These are phyloP conservation scores for Comarum palustre DNA, from an alignment of 306 rosid species.

Conservation along the genomic window DNA sequence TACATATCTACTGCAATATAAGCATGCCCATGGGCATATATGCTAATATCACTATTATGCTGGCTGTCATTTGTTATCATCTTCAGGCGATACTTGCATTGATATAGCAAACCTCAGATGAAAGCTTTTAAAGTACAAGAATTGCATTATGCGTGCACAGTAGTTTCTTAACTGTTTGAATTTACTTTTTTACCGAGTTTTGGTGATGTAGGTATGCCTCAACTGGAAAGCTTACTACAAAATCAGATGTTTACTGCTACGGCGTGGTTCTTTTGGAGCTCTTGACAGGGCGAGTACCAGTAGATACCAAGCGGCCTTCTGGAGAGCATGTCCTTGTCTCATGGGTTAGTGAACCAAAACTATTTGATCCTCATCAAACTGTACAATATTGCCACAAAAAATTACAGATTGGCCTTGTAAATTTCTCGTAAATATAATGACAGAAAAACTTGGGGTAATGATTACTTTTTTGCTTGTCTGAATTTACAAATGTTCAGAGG, in stretches of 20 bases:
- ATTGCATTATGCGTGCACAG: background rate
- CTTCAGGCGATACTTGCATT: constrained; percentile 9
- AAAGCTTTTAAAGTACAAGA: background rate
- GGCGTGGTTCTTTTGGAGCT: constrained; percentile 94
- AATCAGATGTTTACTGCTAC: constrained; percentile 87
- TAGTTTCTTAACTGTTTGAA: background rate
- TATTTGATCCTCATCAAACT: background rate
- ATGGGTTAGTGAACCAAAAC: constrained; percentile 58
- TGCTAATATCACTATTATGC: constrained; percentile 39
- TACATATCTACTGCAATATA: constrained; percentile 30
- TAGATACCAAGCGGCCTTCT: constrained; percentile 69
- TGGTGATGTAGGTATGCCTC: constrained; percentile 70
- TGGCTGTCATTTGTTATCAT: constrained; percentile 37
- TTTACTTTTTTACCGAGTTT: constrained; percentile 11
- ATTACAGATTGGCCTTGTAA: background rate
- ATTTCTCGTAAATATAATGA: background rate
- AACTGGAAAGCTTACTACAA: constrained; percentile 83
- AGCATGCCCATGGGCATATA: constrained; percentile 42
- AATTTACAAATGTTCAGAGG: background rate
- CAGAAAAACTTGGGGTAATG: background rate
- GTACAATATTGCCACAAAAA: background rate
- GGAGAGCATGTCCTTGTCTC: constrained; percentile 95
- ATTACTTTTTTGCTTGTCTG: background rate
- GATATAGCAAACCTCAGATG: background rate
- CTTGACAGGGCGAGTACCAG: constrained; percentile 86